These are phyloP conservation scores for Pythium utonaiense DNA, from an alignment of 352 stramenopile genomes.

Conservation along the genomic window DNA sequence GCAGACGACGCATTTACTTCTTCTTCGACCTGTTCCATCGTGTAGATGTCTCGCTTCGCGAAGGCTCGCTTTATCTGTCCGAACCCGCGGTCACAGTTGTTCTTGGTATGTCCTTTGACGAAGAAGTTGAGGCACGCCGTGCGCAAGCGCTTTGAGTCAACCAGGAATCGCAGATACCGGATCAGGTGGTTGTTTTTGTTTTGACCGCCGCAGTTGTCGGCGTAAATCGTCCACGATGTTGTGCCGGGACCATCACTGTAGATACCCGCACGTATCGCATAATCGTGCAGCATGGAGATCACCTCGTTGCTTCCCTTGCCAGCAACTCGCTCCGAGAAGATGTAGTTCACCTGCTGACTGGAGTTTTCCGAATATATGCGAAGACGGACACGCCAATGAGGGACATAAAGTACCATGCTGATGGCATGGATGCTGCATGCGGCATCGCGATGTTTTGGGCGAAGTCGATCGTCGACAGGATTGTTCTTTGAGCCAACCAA, in stretches of 20 bases:
- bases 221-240: constrained; percentile 13
- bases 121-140: constrained; percentile 11
- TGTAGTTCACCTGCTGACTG: background rate
- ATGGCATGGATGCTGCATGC: constrained; percentile 3
- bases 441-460: constrained; percentile 3
- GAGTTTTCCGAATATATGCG: background rate
- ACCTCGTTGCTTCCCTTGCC: constrained; percentile 9
- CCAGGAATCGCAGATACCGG: constrained; percentile 6
- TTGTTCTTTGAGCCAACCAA: no score
- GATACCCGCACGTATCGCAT: background rate
- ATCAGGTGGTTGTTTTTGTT: constrained; percentile 21
- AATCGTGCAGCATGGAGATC: constrained; percentile 5
- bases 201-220: constrained; percentile 17
- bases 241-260: background rate
- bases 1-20: no score
- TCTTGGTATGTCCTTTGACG: constrained; percentile 13
- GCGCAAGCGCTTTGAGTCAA: background rate
- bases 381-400: constrained; percentile 9
- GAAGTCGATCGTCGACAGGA: constrained; percentile 19
- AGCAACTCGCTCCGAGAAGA: constrained; percentile 6
- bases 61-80: constrained; percentile 8
- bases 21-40: no score
- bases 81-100: constrained; percentile 16
- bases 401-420: constrained; percentile 13
- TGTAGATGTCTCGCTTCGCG: no score